These are phyloP conservation scores for Tulasnella sp. DNA, from an alignment of 768 basidiomycete genomes.

Conservation along the genomic window DNA sequence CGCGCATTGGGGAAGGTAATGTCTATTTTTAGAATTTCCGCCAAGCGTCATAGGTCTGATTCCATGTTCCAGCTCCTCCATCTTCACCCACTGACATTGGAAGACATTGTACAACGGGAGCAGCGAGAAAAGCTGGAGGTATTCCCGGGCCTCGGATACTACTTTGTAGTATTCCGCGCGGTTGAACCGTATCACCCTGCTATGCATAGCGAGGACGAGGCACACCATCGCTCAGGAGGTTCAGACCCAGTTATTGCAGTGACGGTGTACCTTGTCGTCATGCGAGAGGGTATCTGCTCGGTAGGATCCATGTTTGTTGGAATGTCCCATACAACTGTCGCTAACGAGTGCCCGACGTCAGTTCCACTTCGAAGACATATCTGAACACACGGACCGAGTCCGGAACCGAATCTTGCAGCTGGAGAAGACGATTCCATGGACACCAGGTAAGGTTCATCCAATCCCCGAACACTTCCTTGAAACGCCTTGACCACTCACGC, in stretches of 20 bases:
- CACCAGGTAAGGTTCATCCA: constrained; percentile 52
- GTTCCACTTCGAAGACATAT: constrained; percentile 90
- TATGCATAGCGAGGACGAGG: constrained; percentile 28
- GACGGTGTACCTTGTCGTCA: constrained; percentile 85
- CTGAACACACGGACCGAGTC: constrained; percentile 78
- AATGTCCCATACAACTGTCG: too few relatives aligned
- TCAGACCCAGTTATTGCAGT: constrained; percentile 59
- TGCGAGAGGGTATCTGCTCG: constrained; percentile 78
- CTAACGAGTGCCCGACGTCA: constrained; percentile 34
- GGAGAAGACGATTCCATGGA: constrained; percentile 60
- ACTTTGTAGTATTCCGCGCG: constrained; percentile 83
- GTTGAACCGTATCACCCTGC: constrained; percentile 47
- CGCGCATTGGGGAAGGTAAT: constrained; percentile 73
- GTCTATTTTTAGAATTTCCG: not conserved
- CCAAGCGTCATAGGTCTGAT: not conserved
- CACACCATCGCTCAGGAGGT: constrained; percentile 34
- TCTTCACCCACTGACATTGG: constrained; percentile 86
- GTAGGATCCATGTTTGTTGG: too few relatives aligned
- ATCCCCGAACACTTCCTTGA: not conserved
- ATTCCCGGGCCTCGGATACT: constrained; percentile 85
- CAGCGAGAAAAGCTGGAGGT: constrained; percentile 87
- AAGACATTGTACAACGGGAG: constrained; percentile 89
- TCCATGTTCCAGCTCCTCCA: constrained; percentile 58
- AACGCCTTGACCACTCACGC: not conserved
- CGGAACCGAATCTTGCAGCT: constrained; percentile 62